Conservation (phyloP, 768 basidiomycete species). For the Mycena floridula region DNA sequence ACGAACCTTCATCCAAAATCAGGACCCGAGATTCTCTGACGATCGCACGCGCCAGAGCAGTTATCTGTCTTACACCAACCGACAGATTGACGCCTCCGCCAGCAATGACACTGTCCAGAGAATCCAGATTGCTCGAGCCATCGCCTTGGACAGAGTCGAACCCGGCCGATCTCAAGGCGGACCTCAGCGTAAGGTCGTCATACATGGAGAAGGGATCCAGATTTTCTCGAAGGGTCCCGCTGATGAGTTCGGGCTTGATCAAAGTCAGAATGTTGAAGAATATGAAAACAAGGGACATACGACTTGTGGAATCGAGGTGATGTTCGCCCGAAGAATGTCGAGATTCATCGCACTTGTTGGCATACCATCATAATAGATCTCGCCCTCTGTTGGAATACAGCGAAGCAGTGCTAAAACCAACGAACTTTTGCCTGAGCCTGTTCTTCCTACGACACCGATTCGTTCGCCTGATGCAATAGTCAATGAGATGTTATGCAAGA, state of each 20-base stretch:
- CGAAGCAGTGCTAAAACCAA: slow-evolving; percentile 43
- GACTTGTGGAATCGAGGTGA: slow-evolving; percentile 37
- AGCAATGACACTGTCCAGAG: slow-evolving; percentile 52
- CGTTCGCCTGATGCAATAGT: slow-evolving; percentile 40
- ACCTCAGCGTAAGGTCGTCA: slow-evolving; percentile 59
- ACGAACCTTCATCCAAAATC: slow-evolving; percentile 53
- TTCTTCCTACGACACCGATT: slow-evolving; percentile 13
- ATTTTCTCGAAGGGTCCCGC: slow-evolving; percentile 58
- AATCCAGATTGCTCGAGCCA: slow-evolving; percentile 24
- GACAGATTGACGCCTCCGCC: slow-evolving; percentile 65
- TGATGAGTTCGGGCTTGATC: slow-evolving; percentile 32
- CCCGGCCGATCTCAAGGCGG: slow-evolving; percentile 49
- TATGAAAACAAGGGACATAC: neutral
- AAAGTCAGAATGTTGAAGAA: neutral
- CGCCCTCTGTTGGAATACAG: slow-evolving; percentile 41
- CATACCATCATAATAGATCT: slow-evolving; percentile 40
- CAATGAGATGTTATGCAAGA: slow-evolving; percentile 38
- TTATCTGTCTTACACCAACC: slow-evolving; percentile 63
- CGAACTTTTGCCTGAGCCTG: slow-evolving; percentile 24
- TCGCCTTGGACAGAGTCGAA: slow-evolving; percentile 35
- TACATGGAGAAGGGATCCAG: slow-evolving; percentile 71
- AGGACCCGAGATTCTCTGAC: slow-evolving; percentile 44
- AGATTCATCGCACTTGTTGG: slow-evolving; percentile 35
- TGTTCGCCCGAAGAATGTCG: slow-evolving; percentile 35
- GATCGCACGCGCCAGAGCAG: slow-evolving; percentile 55